phyloP scores from a whole-genome alignment of 1,284 basidiomycete genomes.

The Sutorius eximius region DNA sequence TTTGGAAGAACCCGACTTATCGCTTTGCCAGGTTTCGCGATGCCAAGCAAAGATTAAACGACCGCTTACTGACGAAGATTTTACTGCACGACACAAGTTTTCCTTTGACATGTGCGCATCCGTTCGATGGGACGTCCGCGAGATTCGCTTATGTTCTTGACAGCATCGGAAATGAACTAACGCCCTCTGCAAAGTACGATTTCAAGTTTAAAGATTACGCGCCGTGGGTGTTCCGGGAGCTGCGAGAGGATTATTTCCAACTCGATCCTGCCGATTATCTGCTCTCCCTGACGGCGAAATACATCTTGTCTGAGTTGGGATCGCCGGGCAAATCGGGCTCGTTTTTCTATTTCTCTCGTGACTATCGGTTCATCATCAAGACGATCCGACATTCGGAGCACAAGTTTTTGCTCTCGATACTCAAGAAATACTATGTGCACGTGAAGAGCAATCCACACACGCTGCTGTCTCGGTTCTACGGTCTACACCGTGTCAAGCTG shows the following conservation, averaged over 20 bases:
- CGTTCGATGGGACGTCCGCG: not conserved
- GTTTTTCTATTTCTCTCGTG: constrained; percentile 98
- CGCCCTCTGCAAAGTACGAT: constrained; percentile 94
- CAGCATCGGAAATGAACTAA: constrained; percentile 94
- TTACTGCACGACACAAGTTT: constrained; percentile 89
- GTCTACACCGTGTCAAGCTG: constrained; percentile 95
- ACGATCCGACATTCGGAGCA: constrained; percentile 95
- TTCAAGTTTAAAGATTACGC: constrained; percentile 99
- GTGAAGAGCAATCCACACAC: constrained; percentile 93
- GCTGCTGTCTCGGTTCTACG: constrained; percentile 91
- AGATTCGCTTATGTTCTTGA: constrained; percentile 13
- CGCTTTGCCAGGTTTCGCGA: constrained; percentile 75
- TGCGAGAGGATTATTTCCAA: constrained; percentile 93
- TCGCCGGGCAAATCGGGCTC: constrained; percentile 98
- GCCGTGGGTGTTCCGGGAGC: constrained; percentile 94
- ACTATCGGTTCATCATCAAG: constrained; percentile 99
- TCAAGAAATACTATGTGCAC: constrained; percentile 86
- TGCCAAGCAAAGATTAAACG: constrained; percentile 95
- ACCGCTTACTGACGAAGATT: constrained; percentile 85
- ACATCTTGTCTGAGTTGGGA: constrained; percentile 97
- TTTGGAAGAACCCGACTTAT: constrained; percentile 20
- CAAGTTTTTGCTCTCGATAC: constrained; percentile 86
- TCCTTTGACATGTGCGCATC: constrained; percentile 90
- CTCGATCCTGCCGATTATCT: constrained; percentile 98
- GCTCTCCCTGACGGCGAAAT: constrained; percentile 93